Conservation (phyloP, 2,329 filamentous ascomycete genomes). For the Lachnellula occidentalis region DNA sequence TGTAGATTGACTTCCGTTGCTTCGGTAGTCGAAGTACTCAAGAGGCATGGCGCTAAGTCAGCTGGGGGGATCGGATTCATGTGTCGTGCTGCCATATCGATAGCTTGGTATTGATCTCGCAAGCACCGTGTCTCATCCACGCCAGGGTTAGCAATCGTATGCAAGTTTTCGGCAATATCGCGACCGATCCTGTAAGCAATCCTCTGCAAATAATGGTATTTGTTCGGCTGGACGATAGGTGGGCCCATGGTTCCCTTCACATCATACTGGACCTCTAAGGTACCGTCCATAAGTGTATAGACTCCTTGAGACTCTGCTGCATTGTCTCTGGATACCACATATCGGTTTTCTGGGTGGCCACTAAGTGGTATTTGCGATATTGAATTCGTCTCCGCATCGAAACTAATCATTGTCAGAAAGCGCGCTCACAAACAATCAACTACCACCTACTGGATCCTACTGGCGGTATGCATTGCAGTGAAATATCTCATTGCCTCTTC, state of each 20-base stretch:
- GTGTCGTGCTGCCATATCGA: not conserved
- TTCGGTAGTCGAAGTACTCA: not conserved
- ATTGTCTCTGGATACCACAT: conserved; percentile 9
- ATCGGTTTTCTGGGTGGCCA: conserved; percentile 28
- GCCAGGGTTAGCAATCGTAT: not conserved
- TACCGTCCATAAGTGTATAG: not conserved
- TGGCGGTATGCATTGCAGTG: not conserved
- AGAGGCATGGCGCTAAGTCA: not conserved
- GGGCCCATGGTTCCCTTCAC: conserved; percentile 10
- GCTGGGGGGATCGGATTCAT: not conserved
- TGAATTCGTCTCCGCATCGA: not conserved
- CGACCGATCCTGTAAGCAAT: conserved; percentile 22
- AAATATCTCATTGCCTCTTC: conserved; percentile 4
- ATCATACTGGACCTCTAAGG: conserved; percentile 19
- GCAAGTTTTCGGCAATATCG: conserved; percentile 8
- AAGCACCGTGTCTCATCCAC: not conserved
- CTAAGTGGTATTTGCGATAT: conserved; percentile 20
- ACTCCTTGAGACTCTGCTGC: conserved; percentile 5
- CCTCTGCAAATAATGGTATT: conserved; percentile 14
- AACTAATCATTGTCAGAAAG: conserved; percentile 1
- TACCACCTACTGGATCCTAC: conserved; percentile 13
- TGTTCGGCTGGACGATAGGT: conserved; percentile 25
- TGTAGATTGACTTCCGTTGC: conserved; percentile 7
- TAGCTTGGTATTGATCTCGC: not conserved
- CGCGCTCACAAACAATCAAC: not conserved